phyloP scores from a whole-genome alignment of 331 rosid species.

The Ulmus americana region DNA sequence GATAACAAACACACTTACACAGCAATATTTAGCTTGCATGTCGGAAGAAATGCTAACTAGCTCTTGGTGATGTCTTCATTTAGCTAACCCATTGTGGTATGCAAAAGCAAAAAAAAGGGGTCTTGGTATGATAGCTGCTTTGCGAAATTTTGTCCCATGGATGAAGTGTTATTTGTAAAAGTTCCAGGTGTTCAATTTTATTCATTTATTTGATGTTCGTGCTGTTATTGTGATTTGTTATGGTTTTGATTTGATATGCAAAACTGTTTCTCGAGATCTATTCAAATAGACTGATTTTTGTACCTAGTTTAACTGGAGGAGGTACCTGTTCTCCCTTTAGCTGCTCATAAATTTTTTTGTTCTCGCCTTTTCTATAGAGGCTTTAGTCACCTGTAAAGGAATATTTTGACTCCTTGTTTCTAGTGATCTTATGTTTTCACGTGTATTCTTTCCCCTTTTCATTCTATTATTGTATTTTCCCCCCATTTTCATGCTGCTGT shows the following conservation, averaged over 20 bases:
- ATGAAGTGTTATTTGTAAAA: not conserved
- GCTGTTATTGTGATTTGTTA: not conserved
- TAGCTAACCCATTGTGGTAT: too few relatives aligned
- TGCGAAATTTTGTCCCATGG: not conserved
- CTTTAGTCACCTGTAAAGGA: not conserved
- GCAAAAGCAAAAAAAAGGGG: too few relatives aligned
- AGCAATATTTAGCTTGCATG: too few relatives aligned
- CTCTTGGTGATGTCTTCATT: too few relatives aligned
- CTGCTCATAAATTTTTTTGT: not conserved
- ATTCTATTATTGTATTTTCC: too few relatives aligned
- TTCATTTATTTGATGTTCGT: not conserved
- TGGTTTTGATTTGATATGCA: not conserved
- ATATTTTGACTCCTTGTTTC: too few relatives aligned
- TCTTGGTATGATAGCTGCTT: not conserved
- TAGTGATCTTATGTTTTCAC: not conserved
- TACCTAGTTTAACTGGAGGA: not conserved
- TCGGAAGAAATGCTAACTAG: too few relatives aligned
- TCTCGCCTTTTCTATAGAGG: not conserved
- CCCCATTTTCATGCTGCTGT: not conserved
- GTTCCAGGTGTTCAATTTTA: not conserved
- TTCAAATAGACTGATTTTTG: not conserved
- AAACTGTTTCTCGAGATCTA: not conserved
- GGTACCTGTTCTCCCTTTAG: not conserved
- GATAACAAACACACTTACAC: too few relatives aligned
- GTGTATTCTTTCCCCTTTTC: not conserved